Evolutionary conservation across 1,284 basidiomycete species (phyloP), one percentile per base, ranked within the genome.

Genomic region (Malassezia equina): DNA sequence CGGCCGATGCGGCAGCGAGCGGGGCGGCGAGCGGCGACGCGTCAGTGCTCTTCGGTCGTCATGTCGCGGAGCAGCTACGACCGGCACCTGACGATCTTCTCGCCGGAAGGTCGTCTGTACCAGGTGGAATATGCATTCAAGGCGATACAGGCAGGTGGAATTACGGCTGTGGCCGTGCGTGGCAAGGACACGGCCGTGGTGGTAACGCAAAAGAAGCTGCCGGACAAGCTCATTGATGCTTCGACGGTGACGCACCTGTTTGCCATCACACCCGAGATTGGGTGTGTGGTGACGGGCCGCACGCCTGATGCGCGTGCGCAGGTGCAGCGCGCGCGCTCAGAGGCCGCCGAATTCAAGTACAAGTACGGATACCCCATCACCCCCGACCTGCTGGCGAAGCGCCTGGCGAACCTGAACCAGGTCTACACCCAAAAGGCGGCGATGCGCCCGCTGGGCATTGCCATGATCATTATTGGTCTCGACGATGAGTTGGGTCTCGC

Each of bases 201-300:
- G 36, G 90, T 95, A 69, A 95, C 91, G 9, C 94, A 99, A 79
- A 90, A 90, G 79, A 98, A 98, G 80, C 85, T 99, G 34, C 65
- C 95, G 90, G 93, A 99, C 80, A 98, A 98, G 79, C 84, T 99
- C 47, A 83, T 99, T 61, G 91, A 98, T 77, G 84, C 94, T 39
- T 83, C 84, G 17, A 94, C 89, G 11, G 84, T 99, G 64, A 94
- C 94, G 9, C 93, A 96, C 77, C 80, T 99, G 44, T 98, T 91
- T 78, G 86, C 88, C 76, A 86, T 99, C 63, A 96, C 93, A 0
- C 89, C 91, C 2, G 86, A 85, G 2, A 98, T 99, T 62, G 94
- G 94, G 44, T 95, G 90, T 73, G 94, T 95, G 49, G 88, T 98
- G 84, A 96, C 90, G 15, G 94, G 94, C 39, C 81, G 91, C 36